phyloP scores from a whole-genome alignment of 1,139 yeast genomes.

The Blastobotrys elegans region DNA sequence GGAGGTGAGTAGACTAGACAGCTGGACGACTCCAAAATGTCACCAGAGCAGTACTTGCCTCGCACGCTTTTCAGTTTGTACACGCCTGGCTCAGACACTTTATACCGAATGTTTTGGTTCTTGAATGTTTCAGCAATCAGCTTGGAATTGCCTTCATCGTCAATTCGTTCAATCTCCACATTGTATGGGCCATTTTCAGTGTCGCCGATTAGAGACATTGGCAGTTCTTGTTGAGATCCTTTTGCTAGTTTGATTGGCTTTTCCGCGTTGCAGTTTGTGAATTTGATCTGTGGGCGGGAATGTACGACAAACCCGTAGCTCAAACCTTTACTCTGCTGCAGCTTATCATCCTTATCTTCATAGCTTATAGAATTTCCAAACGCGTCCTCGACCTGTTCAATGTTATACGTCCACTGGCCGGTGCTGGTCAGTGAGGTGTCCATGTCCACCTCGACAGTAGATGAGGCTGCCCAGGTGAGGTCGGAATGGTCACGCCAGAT shows the following conservation, averaged over 20 bases:
- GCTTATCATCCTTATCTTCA: slow-evolving; percentile 33
- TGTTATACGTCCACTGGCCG: slow-evolving; percentile 61
- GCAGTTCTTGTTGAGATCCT: slow-evolving; percentile 27
- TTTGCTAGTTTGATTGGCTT: slow-evolving; percentile 32
- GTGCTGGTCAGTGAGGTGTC: slow-evolving; percentile 45
- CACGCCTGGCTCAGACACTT: slow-evolving; percentile 54
- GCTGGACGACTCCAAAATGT: slow-evolving; percentile 44
- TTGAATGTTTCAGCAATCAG: slow-evolving; percentile 16
- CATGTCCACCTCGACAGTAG: slow-evolving; percentile 45
- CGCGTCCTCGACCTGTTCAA: slow-evolving; percentile 66
- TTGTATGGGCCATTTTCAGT: slow-evolving; percentile 32
- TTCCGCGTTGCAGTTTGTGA: slow-evolving; percentile 35
- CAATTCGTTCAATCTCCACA: slow-evolving; percentile 25
- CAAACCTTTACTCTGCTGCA: slow-evolving; percentile 22
- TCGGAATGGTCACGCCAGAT: slow-evolving; percentile 33
- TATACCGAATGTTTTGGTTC: slow-evolving; percentile 16
- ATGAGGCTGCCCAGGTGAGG: slow-evolving; percentile 50
- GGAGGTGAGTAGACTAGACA: slow-evolving; percentile 45
- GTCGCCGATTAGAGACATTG: slow-evolving; percentile 23
- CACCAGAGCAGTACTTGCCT: slow-evolving; percentile 64
- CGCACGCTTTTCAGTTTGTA: slow-evolving; percentile 50
- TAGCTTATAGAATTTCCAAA: slow-evolving; percentile 66
- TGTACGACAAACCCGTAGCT: slow-evolving; percentile 57
- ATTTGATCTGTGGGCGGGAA: slow-evolving; percentile 50
- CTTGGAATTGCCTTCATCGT: slow-evolving; percentile 10